Percentiles rank a stretch among this genome's conserved stretches.
Conservation (phyloP, 2,329 filamentous ascomycete genomes). For the Didymella exigua region DNA sequence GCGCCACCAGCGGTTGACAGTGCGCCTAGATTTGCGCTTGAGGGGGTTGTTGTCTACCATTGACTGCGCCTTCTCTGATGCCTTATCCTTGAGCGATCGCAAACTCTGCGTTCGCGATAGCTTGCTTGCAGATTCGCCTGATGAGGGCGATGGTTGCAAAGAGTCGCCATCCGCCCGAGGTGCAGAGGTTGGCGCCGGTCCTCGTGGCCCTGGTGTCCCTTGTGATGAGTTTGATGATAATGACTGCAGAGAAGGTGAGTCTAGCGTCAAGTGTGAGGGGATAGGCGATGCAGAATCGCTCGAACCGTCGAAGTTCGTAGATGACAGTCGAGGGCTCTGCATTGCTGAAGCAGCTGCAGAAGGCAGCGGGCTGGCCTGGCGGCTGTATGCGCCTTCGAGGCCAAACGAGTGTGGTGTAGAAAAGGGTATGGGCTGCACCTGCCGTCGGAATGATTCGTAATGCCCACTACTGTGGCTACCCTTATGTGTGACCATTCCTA, state of each 20-base stretch:
- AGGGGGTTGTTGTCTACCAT: slow-evolving; percentile 54
- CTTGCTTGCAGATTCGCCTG: slow-evolving; percentile 23
- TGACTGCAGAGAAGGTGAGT: slow-evolving; percentile 42
- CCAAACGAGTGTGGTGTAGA: slow-evolving; percentile 83
- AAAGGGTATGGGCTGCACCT: slow-evolving; percentile 78
- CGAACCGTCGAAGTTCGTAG: slow-evolving; percentile 33
- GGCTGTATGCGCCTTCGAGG: slow-evolving; percentile 73
- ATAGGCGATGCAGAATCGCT: slow-evolving; percentile 36
- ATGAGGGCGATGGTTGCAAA: slow-evolving; percentile 22
- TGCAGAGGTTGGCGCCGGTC: slow-evolving; percentile 39
- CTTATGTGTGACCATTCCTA: slow-evolving; percentile 90
- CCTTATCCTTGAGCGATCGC: slow-evolving; percentile 43
- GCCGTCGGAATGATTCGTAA: slow-evolving; percentile 93
- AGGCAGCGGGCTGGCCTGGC: slow-evolving; percentile 57
- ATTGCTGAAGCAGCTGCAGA: slow-evolving; percentile 50
- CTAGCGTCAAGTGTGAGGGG: slow-evolving; percentile 29
- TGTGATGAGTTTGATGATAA: slow-evolving; percentile 45
- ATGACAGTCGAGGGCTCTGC: slow-evolving; percentile 55
- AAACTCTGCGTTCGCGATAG: slow-evolving; percentile 35
- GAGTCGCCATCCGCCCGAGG: slow-evolving; percentile 37
- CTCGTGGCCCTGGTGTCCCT: slow-evolving; percentile 22
- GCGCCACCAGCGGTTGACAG: slow-evolving; percentile 87
- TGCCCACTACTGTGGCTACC: slow-evolving; percentile 95
- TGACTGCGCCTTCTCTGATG: slow-evolving; percentile 34
- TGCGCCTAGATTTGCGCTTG: slow-evolving; percentile 63